Conservation (phyloP, 306 rosid genomes). For the Styphnolobium japonicum region DNA sequence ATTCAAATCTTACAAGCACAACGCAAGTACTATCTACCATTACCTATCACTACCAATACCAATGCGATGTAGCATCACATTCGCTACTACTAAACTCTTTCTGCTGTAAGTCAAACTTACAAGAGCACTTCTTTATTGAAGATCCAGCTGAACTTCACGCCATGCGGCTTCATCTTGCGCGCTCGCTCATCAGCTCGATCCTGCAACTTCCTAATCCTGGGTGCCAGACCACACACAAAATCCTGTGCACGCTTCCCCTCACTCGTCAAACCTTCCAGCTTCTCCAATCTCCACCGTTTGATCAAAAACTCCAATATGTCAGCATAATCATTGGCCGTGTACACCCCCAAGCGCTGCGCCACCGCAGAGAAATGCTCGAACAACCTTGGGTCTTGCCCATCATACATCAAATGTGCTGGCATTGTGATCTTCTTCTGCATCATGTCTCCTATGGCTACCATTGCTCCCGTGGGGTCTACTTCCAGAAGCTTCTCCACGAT, state of each 20-base stretch:
- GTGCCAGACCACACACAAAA: slow-evolving; percentile 51
- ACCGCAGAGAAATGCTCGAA: slow-evolving; percentile 58
- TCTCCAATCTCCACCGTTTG: slow-evolving; percentile 59
- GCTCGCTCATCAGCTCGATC: slow-evolving; percentile 56
- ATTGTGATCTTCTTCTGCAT: slow-evolving; percentile 67
- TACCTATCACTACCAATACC: not conserved
- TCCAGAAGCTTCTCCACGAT: slow-evolving; percentile 73
- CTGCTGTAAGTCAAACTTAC: not conserved
- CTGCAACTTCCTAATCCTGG: slow-evolving; percentile 55
- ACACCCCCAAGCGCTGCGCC: slow-evolving; percentile 59
- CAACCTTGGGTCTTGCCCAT: slow-evolving; percentile 52
- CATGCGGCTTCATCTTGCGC: slow-evolving; percentile 32
- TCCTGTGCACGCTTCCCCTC: slow-evolving; percentile 53
- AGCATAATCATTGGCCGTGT: slow-evolving; percentile 55
- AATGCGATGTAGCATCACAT: not conserved
- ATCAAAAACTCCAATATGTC: slow-evolving; percentile 58
- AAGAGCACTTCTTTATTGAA: slow-evolving; percentile 21
- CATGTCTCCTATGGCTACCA: slow-evolving; percentile 61
- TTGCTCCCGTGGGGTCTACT: slow-evolving; percentile 49
- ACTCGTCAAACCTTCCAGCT: slow-evolving; percentile 39
- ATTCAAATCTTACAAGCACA: not conserved
- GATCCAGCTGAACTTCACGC: slow-evolving; percentile 61
- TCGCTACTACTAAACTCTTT: not conserved
- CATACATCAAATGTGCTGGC: slow-evolving; percentile 71
- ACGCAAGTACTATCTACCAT: no score